Percentiles rank a stretch among this genome's conserved stretches.
phyloP scores from a whole-genome alignment of 202 grass and related monocot genomes.

The Musa balbisiana region DNA sequence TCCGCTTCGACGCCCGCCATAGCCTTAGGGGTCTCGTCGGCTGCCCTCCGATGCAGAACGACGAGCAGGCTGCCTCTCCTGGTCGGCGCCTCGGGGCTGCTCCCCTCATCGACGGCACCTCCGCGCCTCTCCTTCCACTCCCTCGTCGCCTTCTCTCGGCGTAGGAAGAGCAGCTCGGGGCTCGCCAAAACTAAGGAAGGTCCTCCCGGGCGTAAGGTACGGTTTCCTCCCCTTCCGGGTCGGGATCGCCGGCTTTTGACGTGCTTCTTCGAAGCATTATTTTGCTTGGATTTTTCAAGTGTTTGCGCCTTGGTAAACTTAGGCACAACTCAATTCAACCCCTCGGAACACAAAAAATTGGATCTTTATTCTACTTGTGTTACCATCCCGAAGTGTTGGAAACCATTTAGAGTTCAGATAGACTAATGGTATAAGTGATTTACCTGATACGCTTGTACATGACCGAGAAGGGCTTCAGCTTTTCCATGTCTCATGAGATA shows the following conservation, averaged over 20 bases:
- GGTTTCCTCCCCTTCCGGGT: background rate
- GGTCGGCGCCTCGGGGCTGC: background rate
- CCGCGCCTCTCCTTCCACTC: background rate
- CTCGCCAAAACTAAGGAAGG: background rate
- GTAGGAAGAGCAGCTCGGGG: background rate
- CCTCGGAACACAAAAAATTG: background rate
- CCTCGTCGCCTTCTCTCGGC: slow-evolving; percentile 6
- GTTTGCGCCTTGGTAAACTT: background rate
- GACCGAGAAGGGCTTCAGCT: no score
- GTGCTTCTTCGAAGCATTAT: no score
- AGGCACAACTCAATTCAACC: background rate
- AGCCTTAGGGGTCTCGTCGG: background rate
- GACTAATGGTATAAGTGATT: no score
- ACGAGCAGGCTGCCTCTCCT: background rate
- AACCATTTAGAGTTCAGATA: no score
- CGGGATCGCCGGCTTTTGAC: background rate
- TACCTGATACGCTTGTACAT: no score
- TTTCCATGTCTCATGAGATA: background rate
- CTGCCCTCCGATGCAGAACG: background rate
- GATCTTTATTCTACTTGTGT: no score
- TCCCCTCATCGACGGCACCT: background rate
- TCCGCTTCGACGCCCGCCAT: background rate
- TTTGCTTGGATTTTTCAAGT: background rate
- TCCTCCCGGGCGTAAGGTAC: background rate
- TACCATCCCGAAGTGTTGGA: no score